Conservation (phyloP, 2,329 filamentous ascomycete genomes). For the Epichloe elymi region DNA sequence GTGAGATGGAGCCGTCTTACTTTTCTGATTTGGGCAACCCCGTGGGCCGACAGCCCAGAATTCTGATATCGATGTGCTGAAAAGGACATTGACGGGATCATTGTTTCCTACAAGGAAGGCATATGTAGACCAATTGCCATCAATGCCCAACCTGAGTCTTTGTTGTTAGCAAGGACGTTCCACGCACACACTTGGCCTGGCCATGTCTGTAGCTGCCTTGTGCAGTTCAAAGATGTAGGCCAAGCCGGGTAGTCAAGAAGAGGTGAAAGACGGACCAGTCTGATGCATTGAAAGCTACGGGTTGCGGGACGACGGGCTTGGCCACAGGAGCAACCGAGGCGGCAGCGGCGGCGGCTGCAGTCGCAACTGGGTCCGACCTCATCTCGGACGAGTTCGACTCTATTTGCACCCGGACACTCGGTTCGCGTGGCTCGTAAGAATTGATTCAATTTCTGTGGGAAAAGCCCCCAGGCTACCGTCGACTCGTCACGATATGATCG, state of each 20-base stretch:
- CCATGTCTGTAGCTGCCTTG: not conserved
- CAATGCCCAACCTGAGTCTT: slow-evolving; percentile 43
- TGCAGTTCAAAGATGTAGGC: not conserved
- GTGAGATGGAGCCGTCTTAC: slow-evolving; percentile 24
- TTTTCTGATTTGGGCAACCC: slow-evolving; percentile 32
- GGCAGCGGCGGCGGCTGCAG: slow-evolving; percentile 1
- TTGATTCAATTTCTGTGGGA: not conserved
- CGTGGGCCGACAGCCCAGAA: slow-evolving; percentile 51
- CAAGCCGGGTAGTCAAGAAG: not conserved
- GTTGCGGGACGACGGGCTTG: slow-evolving; percentile 2
- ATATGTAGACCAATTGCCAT: slow-evolving; percentile 62
- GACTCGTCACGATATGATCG: not conserved
- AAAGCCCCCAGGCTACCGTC: not conserved
- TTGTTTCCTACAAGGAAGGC: slow-evolving; percentile 35
- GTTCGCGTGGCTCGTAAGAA: not conserved
- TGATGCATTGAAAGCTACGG: slow-evolving; percentile 11
- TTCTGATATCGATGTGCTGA: slow-evolving; percentile 58
- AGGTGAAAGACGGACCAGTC: slow-evolving; percentile 9
- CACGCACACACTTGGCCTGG: not conserved
- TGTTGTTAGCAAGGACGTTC: not conserved
- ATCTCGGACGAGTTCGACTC: slow-evolving; percentile 1
- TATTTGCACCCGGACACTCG: not conserved
- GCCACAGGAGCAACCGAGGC: slow-evolving; percentile 1
- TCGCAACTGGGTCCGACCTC: slow-evolving; percentile 5
- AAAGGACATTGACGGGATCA: slow-evolving; percentile 26